Percentiles rank a stretch among this genome's conserved stretches.
Evolutionary conservation across 352 stramenopile genomes (phyloP).

Genomic region (Pythium phragmiticola): DNA sequence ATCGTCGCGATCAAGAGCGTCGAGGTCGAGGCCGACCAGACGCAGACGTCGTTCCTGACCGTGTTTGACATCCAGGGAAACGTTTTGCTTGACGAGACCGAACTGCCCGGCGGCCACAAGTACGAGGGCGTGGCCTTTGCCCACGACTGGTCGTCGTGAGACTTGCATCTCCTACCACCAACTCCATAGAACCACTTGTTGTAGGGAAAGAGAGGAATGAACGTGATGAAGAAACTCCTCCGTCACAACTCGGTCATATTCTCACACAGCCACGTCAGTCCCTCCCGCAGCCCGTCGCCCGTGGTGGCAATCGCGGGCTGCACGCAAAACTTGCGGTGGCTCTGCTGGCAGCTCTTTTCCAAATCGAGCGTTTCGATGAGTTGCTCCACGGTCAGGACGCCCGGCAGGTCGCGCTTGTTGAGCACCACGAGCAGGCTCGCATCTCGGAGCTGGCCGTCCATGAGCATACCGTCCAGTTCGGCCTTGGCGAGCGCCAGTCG

Average conservation of each 20-base stretch:
- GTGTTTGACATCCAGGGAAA: constrained; percentile 92
- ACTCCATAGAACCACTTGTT: constrained; percentile 14
- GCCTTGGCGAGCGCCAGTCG: constrained; percentile 68
- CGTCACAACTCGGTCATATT: constrained; percentile 69
- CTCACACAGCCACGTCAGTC: constrained; percentile 76
- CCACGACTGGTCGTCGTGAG: constrained; percentile 57
- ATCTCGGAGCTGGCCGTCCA: constrained; percentile 66
- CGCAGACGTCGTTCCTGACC: constrained; percentile 92
- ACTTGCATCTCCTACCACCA: constrained; percentile 15
- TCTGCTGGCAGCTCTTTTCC: constrained; percentile 45
- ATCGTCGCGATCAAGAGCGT: constrained; percentile 94
- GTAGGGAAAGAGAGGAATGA: constrained; percentile 8
- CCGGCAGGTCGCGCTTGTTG: constrained; percentile 76
- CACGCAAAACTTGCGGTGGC: constrained; percentile 51
- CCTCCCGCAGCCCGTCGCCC: constrained; percentile 67
- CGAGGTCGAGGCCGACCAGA: constrained; percentile 88
- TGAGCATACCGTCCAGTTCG: constrained; percentile 66
- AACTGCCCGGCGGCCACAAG: constrained; percentile 90
- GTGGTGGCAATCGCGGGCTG: constrained; percentile 78
- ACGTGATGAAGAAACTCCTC: constrained; percentile 3
- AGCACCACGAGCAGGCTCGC: constrained; percentile 67
- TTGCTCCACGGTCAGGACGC: constrained; percentile 47
- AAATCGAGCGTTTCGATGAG: constrained; percentile 52
- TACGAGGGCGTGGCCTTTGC: constrained; percentile 93
- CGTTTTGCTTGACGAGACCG: constrained; percentile 88